Conservation (phyloP, 495 filamentous ascomycete species). For the Neurospora sp. region DNA sequence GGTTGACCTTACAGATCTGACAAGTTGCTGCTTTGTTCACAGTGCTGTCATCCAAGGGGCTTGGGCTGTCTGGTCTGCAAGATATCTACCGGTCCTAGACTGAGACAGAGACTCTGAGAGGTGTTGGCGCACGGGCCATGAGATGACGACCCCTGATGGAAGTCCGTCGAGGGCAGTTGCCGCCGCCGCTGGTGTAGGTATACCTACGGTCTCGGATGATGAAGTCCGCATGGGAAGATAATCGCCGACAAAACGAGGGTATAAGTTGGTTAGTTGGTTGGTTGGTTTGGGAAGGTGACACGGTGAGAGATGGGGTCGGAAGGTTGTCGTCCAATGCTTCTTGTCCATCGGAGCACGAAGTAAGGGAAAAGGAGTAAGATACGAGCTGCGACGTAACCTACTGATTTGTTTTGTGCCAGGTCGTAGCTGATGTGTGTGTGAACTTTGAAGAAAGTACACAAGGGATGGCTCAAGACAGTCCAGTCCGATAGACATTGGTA, state of each 20-base stretch:
- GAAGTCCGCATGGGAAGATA: background rate
- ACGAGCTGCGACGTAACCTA: conserved; percentile 20
- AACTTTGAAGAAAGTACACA: background rate
- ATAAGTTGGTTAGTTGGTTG: background rate
- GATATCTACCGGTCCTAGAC: background rate
- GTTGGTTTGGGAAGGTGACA: background rate
- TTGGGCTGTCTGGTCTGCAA: background rate
- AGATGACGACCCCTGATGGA: background rate
- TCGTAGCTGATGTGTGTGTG: background rate
- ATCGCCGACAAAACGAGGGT: background rate
- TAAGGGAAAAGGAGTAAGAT: conserved; percentile 1
- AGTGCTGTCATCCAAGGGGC: background rate
- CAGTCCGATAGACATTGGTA: background rate
- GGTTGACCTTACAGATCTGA: background rate
- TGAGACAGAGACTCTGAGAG: background rate
- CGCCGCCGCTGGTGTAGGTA: background rate
- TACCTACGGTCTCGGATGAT: background rate
- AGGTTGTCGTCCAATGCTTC: background rate
- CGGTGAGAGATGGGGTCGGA: background rate
- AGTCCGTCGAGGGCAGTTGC: background rate
- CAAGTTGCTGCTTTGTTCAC: background rate
- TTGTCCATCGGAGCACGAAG: background rate
- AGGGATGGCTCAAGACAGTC: background rate
- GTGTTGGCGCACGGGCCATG: background rate
- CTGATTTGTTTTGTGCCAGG: background rate